A percentile compares a stretch with the other conserved stretches of the same genome.
Evolutionary conservation across 192 early-diverging fungal species (phyloP).

Genomic region (Coemansia asiatica): DNA sequence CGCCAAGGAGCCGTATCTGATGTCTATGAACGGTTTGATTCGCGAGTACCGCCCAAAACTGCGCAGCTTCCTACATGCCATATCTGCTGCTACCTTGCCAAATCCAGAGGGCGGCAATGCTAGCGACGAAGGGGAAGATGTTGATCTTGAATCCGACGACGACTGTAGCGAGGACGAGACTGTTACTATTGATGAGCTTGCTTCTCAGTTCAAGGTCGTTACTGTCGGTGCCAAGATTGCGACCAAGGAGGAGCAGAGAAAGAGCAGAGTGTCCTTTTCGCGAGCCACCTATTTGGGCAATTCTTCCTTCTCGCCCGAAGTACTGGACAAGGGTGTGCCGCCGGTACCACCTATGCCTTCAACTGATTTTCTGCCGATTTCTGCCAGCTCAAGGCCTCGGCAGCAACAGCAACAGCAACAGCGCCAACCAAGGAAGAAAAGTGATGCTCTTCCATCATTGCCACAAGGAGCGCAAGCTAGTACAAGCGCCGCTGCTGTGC

Average conservation of each 20-base stretch:
- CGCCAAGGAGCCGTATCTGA: constrained; percentile 89
- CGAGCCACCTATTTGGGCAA: constrained; percentile 20
- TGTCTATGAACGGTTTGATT: constrained; percentile 82
- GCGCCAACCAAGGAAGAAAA: not conserved
- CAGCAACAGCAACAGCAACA: constrained; percentile 18
- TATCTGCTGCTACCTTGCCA: constrained; percentile 19
- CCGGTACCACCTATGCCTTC: constrained; percentile 28
- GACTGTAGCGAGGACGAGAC: constrained; percentile 20
- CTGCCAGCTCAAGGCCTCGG: constrained; percentile 4
- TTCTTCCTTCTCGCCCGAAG: constrained; percentile 17
- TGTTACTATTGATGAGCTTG: constrained; percentile 50
- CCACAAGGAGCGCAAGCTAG: not conserved
- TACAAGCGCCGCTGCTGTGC: not conserved
- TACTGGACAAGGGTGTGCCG: constrained; percentile 10
- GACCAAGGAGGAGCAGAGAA: constrained; percentile 53
- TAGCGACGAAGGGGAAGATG: not conserved
- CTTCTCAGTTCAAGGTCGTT: constrained; percentile 44
- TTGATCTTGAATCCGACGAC: not conserved
- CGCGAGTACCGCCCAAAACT: constrained; percentile 79
- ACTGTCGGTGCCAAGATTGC: constrained; percentile 48
- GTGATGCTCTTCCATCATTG: constrained; percentile 1
- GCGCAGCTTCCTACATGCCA: constrained; percentile 71
- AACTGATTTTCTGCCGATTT: constrained; percentile 14
- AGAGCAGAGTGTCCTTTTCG: constrained; percentile 46
- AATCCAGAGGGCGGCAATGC: not conserved